Evolutionary conservation across 2,329 filamentous ascomycete species (phyloP).

Genomic region (Cladorrhinum sp.): DNA sequence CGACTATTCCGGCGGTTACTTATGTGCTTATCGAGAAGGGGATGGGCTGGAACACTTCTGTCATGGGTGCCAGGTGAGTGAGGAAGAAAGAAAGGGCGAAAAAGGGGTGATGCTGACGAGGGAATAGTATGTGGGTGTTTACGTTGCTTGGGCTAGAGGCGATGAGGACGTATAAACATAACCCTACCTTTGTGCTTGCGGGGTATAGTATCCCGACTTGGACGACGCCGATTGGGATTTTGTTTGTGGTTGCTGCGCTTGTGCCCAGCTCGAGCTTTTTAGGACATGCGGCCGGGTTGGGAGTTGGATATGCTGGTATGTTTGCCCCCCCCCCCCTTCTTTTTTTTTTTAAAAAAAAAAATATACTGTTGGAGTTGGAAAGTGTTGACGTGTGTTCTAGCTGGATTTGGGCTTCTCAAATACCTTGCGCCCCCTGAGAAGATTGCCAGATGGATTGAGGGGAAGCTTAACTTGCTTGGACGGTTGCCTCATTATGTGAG

Average conservation of each 20-base stretch:
- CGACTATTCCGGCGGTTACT: constrained; percentile 74
- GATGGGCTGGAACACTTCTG: constrained; percentile 65
- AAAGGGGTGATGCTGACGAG: neutral
- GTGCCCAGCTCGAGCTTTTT: constrained; percentile 79
- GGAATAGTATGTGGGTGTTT: constrained; percentile 81
- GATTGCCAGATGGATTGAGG: constrained; percentile 82
- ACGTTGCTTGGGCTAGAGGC: constrained; percentile 80
- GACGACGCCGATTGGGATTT: constrained; percentile 78
- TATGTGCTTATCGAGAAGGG: constrained; percentile 78
- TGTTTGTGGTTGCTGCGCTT: constrained; percentile 71
- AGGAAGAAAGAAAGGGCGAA: neutral
- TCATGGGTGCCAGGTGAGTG: constrained; percentile 77
- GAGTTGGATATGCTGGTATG: constrained; percentile 82
- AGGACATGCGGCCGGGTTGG: constrained; percentile 81
- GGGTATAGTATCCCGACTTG: constrained; percentile 79
- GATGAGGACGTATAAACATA: constrained; percentile 76
- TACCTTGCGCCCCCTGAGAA: constrained; percentile 87
- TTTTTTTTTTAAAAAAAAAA: neutral
- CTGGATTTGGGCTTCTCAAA: constrained; percentile 83
- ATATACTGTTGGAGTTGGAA: too few relatives aligned
- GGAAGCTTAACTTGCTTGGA: constrained; percentile 78
- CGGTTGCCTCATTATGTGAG: constrained; percentile 89
- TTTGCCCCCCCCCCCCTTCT: constrained; percentile 23
- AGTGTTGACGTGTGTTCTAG: constrained; percentile 40
- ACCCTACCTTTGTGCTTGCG: constrained; percentile 69